Base-by-base conservation (phyloP, 768 basidiomycete genomes). In the Saitozyma podzolica region DNA sequence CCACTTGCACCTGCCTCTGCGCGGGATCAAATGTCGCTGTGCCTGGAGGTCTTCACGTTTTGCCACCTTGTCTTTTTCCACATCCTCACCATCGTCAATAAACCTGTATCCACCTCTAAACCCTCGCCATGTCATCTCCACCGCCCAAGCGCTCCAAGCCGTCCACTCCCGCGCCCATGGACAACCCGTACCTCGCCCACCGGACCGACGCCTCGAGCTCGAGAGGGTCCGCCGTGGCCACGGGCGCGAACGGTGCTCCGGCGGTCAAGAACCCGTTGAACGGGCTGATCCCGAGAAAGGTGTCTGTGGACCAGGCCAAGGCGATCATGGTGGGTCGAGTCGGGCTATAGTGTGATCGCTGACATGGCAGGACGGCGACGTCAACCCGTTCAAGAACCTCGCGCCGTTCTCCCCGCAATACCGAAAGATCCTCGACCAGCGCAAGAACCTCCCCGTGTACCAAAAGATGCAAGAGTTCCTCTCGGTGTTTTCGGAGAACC, bases 381-480 rank as follows among this genome's bases (percentile, higher is more conserved):
- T 88, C 47, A 97, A 98, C 73, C 89, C 95, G 0, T 98, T 97
- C 82, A 96, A 90, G 6, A 88, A 88, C 40, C 59, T 70, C 9
- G 80, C 76, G 62, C 89, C 91, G 0, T 88, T 88, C 76, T 86
- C 91, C 0, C 75, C 85, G 3, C 85, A 88, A 65, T 98, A 96
- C 83, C 86, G 82, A 80, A 92, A 90, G 81, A 94, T 98, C 61
- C 78, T 98, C 20, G 88, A 88, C 72, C 80, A 84, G 10, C 86
- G 96, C 61, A 92, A 88, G 82, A 90, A 90, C 75, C 83, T 99
- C 19, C 95, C 96, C 0, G 94, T 99, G 0, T 96, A 84, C 70
- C 81, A 87, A 2, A 91, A 95, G 80, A 95, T 97, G 93, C 85
- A 88, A 61, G 90, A 94, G 51, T 98, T 99, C 78, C 86, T 88